phyloP scores from a whole-genome alignment of 352 stramenopile species.

The Globisporangium cylindrosporum region DNA sequence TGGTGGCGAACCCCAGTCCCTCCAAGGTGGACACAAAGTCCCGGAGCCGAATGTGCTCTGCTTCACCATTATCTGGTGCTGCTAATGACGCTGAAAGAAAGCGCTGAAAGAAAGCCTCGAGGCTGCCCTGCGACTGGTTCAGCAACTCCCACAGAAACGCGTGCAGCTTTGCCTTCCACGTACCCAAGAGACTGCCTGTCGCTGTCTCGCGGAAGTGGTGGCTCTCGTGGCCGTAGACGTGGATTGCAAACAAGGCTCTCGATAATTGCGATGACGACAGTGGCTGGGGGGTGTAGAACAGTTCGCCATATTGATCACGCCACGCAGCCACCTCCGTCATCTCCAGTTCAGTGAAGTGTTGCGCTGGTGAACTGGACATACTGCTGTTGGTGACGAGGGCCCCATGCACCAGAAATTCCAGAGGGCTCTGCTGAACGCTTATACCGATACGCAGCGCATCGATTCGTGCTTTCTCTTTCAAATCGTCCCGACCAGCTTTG shows the following conservation, averaged over 20 bases:
- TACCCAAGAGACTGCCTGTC: constrained; percentile 20
- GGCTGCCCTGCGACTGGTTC: constrained; percentile 9
- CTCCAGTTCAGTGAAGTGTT: background rate
- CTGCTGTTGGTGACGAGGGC: background rate
- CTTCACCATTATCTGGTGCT: background rate
- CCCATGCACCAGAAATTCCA: constrained; percentile 3
- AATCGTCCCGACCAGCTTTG: background rate
- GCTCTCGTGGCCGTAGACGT: constrained; percentile 30
- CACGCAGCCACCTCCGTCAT: constrained; percentile 20
- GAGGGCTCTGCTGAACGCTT: constrained; percentile 1
- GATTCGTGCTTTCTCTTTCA: background rate
- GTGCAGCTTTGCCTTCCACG: constrained; percentile 24
- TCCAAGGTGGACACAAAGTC: constrained; percentile 19
- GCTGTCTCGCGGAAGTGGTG: constrained; percentile 32
- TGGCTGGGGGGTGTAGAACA: constrained; percentile 28
- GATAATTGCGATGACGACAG: constrained; percentile 5
- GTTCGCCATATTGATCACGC: constrained; percentile 28
- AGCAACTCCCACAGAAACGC: constrained; percentile 27
- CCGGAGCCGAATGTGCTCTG: constrained; percentile 6
- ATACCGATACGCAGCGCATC: background rate
- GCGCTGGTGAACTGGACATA: background rate
- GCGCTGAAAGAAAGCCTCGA: constrained; percentile 25
- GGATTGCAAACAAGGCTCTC: background rate
- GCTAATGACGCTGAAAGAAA: constrained; percentile 1
- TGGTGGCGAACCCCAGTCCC: constrained; percentile 19